Conservation (phyloP, 345 rosid genomes). For the Moricandia moricandioides region DNA sequence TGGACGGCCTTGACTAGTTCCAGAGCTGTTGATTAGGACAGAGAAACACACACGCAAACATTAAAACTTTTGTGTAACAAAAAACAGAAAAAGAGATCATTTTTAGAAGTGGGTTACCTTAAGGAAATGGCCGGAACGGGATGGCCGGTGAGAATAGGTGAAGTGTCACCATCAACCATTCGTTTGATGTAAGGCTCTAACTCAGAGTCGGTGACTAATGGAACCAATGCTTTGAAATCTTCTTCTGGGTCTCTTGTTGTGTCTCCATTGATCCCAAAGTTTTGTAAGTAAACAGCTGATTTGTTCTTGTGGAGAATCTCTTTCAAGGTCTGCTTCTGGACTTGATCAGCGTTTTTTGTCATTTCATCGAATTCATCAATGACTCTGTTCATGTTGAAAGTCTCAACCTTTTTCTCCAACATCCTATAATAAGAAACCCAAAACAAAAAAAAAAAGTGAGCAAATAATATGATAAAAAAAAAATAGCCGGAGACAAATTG, state of each 20-base stretch:
- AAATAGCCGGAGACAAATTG: neutral
- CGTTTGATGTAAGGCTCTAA: slow-evolving; percentile 69
- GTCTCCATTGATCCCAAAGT: slow-evolving; percentile 63
- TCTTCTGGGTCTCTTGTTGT: slow-evolving; percentile 59
- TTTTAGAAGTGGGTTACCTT: slow-evolving; percentile 43
- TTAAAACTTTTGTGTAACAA: neutral
- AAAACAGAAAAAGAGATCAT: neutral
- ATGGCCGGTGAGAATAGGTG: slow-evolving; percentile 68
- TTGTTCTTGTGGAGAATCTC: slow-evolving; percentile 72
- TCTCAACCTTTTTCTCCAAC: slow-evolving; percentile 52
- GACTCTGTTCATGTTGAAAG: slow-evolving; percentile 47
- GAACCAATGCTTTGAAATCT: slow-evolving; percentile 70
- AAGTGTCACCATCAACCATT: slow-evolving; percentile 65
- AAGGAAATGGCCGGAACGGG: slow-evolving; percentile 74
- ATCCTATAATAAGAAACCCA: slow-evolving; percentile 33
- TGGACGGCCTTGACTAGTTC: slow-evolving; percentile 88
- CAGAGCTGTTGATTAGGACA: slow-evolving; percentile 57
- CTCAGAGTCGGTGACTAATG: slow-evolving; percentile 67
- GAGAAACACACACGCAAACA: neutral
- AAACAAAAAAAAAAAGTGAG: neutral
- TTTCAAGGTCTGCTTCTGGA: slow-evolving; percentile 65
- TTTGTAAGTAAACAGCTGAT: slow-evolving; percentile 67
- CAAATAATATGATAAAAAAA: neutral
- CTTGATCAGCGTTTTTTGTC: slow-evolving; percentile 66
- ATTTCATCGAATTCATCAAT: slow-evolving; percentile 69